phyloP scores from a whole-genome alignment of 345 rosid species.

The Citrus glauca region DNA sequence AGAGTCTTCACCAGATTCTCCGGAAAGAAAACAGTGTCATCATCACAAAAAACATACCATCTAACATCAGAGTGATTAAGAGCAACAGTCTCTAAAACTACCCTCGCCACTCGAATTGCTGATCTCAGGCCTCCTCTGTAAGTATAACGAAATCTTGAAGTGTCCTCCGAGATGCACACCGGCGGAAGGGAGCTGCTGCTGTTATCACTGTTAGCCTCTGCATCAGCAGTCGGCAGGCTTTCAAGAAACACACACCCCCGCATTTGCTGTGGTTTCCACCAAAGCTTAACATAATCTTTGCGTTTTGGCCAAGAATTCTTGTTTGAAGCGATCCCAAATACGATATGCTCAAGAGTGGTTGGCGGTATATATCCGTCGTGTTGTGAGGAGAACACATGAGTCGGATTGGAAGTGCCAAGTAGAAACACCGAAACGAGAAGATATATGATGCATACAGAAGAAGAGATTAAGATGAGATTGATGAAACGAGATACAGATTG shows the following conservation, averaged over 20 bases:
- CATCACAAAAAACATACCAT: conserved; percentile 90
- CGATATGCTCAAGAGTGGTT: conserved; percentile 48
- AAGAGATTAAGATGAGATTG: conserved; percentile 32
- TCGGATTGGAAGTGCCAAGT: conserved; percentile 31
- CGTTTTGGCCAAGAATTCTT: conserved; percentile 48
- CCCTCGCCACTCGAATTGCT: conserved; percentile 73
- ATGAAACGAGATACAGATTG: conserved; percentile 32
- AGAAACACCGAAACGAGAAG: conserved; percentile 42
- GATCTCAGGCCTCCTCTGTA: conserved; percentile 51
- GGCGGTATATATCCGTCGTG: conserved; percentile 26
- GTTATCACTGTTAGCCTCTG: conserved; percentile 7
- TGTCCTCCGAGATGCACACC: conserved; percentile 61
- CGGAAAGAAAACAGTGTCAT: conserved; percentile 65
- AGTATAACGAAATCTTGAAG: conserved; percentile 67
- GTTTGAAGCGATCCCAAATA: conserved; percentile 69
- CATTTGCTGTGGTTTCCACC: conserved; percentile 69
- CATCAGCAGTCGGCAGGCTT: conserved; percentile 16
- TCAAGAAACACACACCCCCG: conserved; percentile 80
- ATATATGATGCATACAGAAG: conserved; percentile 40
- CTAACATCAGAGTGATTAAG: conserved; percentile 49
- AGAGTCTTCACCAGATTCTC: conserved; percentile 70
- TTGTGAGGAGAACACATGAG: conserved; percentile 17
- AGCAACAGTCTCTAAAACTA: conserved; percentile 57
- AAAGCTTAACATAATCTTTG: conserved; percentile 57
- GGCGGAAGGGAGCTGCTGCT: conserved; percentile 46